Percentiles rank a stretch among this genome's conserved stretches.
Conservation (phyloP, 768 basidiomycete genomes). For the Agrocybe praecox region DNA sequence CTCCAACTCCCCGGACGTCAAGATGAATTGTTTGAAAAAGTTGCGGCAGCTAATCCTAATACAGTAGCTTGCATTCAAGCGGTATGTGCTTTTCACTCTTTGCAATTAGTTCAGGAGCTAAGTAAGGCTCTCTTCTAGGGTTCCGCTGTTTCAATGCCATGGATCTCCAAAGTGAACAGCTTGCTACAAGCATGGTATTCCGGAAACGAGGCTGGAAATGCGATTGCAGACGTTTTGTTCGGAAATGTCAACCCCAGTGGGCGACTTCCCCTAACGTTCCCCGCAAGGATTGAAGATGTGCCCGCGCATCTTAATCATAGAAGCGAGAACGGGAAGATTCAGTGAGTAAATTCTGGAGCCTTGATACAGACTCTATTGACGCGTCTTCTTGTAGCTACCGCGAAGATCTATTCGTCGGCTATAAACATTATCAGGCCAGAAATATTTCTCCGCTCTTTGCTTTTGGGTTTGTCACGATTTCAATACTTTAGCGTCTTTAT, state of each 20-base stretch:
- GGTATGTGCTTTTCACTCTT: conserved; percentile 35
- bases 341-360: conserved; percentile 24
- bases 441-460: conserved; percentile 60
- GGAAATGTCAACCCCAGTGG: conserved; percentile 65
- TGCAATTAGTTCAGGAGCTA: neutral
- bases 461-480: conserved; percentile 52
- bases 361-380: neutral
- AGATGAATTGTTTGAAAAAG: conserved; percentile 55
- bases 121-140: conserved; percentile 37
- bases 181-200: conserved; percentile 68
- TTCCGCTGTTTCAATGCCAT: conserved; percentile 76
- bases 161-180: conserved; percentile 55
- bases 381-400: conserved; percentile 38
- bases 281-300: conserved; percentile 59
- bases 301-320: conserved; percentile 60
- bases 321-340: conserved; percentile 60
- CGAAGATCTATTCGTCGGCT: conserved; percentile 70
- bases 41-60: conserved; percentile 57
- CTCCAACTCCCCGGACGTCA: conserved; percentile 60
- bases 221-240: conserved; percentile 65
- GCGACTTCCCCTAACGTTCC: conserved; percentile 62
- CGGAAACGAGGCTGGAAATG: conserved; percentile 68
- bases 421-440: conserved; percentile 64
- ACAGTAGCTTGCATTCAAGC: conserved; percentile 65
- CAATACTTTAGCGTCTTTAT: conserved; percentile 1